Evolutionary conservation across 805 yeast genomes (phyloP), one percentile per base, ranked within the genome.

Genomic region (Candida incommunis): DNA sequence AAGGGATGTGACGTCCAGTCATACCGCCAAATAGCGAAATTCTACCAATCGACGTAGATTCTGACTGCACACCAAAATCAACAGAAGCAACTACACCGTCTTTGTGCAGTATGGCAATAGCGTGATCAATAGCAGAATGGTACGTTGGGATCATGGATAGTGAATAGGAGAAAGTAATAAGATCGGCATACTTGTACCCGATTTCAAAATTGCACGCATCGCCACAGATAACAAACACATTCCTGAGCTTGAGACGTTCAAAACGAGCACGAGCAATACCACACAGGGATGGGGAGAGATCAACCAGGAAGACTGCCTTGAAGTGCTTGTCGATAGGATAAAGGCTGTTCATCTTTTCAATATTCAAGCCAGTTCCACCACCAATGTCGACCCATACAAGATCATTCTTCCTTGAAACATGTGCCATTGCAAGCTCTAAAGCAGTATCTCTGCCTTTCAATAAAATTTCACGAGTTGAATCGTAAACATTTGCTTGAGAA

Each of bases 301-400:
- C 94, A 42, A 83, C 76, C 46, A 83, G 68, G 55, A 80, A 81
- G 42, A 83, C 71, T 13, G 81, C 81, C 51, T 73, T 71, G 61
- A 83, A 84, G 18, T 31, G 13, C 2, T 61, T 58, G 23, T 64
- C 51, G 40, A 78, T 60, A 13, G 76, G 69, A 43, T 72, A 63
- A 41, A 76, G 63, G 40, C 66, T 57, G 57, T 80, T 67, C 94
- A 83, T 83, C 54, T 72, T 70, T 61, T 83, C 92, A 54, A 83
- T 79, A 63, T 83, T 83, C 61, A 77, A 70, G 42, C 94, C 94
- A 3, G 94, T 83, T 22, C 94, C 94, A 25, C 94, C 94, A 43
- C 94, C 94, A 55, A 84, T 73, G 41, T 58, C 62, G 26, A 58
- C 52, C 62, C 62, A 58, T 23, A 58, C 55, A 20, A 56, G 50